Conservation (phyloP, 2,329 filamentous ascomycete species). For the Stemphylium lycopersici region DNA sequence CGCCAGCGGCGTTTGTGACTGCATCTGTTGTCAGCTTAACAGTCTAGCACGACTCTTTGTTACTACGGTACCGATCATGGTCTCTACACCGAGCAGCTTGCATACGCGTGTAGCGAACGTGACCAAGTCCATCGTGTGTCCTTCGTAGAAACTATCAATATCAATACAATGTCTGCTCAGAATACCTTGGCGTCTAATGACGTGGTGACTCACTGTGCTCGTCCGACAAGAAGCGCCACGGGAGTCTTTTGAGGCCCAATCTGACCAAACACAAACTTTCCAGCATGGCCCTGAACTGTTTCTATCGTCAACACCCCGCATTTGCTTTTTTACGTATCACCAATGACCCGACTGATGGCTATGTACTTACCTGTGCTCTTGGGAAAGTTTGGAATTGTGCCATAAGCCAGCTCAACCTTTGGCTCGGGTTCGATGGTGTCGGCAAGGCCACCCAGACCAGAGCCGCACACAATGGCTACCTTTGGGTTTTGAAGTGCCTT, state of each 20-base stretch:
- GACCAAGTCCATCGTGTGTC: constrained; percentile 66
- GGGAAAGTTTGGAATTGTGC: constrained; percentile 66
- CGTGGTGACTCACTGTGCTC: constrained; percentile 63
- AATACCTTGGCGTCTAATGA: not conserved
- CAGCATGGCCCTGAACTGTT: constrained; percentile 64
- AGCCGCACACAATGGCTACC: constrained; percentile 69
- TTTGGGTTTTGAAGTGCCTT: constrained; percentile 57
- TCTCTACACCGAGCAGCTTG: constrained; percentile 66
- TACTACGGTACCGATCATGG: constrained; percentile 57
- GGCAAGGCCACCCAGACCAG: constrained; percentile 66
- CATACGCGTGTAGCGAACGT: constrained; percentile 70
- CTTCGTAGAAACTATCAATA: constrained; percentile 67
- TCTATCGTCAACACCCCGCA: constrained; percentile 6
- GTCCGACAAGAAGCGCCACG: constrained; percentile 67
- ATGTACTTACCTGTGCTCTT: constrained; percentile 60
- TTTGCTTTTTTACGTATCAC: not conserved
- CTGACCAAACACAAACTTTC: constrained; percentile 68
- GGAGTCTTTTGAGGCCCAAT: constrained; percentile 61
- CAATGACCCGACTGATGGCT: not conserved
- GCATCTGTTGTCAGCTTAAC: constrained; percentile 21
- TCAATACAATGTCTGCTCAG: constrained; percentile 17
- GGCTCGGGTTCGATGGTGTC: constrained; percentile 59
- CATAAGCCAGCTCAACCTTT: constrained; percentile 62
- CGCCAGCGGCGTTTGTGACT: constrained; percentile 72
- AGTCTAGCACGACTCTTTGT: not conserved